These are phyloP conservation scores for Calonectria crousiana DNA, from an alignment of 2,329 filamentous ascomycete genomes.

Conservation along the genomic window DNA sequence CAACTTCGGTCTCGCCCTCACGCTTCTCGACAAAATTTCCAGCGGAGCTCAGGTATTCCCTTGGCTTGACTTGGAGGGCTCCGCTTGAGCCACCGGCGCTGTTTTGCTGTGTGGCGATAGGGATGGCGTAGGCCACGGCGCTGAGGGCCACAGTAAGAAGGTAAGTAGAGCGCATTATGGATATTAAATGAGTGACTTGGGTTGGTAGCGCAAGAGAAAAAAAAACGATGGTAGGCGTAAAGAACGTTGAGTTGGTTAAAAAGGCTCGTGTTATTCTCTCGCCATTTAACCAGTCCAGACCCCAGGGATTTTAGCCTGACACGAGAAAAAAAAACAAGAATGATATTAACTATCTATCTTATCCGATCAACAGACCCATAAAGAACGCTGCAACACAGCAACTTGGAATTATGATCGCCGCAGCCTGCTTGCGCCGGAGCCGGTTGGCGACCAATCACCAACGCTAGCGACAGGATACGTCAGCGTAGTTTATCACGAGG, in stretches of 20 bases:
- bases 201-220: not conserved
- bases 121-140: not conserved
- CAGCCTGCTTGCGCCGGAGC: not conserved
- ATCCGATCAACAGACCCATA: not conserved
- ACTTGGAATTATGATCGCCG: conserved; percentile 6
- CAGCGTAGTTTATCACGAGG: not conserved
- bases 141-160: not conserved
- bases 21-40: not conserved
- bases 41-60: not conserved
- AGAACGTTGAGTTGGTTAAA: not conserved
- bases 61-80: not conserved
- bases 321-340: too few relatives aligned
- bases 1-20: not conserved
- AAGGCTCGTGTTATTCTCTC: not conserved
- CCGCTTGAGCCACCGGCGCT: not conserved
- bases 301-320: too few relatives aligned
- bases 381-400: not conserved
- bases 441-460: not conserved
- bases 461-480: not conserved
- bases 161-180: not conserved
- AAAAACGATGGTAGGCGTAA: not conserved
- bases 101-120: not conserved
- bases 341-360: not conserved
- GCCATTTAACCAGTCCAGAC: not conserved
- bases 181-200: not conserved